Evolutionary conservation across 2,329 filamentous ascomycete species (phyloP), one percentile per base, ranked within the genome.

Genomic region (Paracoccidioides brasiliensis): DNA sequence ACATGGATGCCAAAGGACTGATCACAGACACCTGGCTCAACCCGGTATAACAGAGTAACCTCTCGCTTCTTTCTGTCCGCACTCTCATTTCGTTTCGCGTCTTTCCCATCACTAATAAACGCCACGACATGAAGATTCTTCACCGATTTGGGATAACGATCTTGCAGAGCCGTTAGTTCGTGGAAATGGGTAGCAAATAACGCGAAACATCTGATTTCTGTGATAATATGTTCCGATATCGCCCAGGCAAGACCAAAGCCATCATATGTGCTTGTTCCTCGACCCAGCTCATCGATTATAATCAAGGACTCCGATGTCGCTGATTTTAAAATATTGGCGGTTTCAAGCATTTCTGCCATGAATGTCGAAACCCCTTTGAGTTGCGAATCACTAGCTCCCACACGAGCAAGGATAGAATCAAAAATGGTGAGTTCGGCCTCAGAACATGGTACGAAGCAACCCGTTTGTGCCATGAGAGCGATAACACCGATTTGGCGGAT

Each of bases 281-380:
- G 88, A 52, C 93, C 93, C 2, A 98, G 82, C 70, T 98, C 93
- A 70, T 98, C 94, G 63, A 98, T 96, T 70, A 98, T 97, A 73
- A 98, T 97, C 54, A 98, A 80, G 4, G 89, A 95, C 68, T 98
- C 93, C 37, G 86, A 83, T 0, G 93, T 98, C 1, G 93, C 93
- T 0, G 89, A 94, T 74, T 97, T 97, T 66, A 98, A 83, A 61
- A 98, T 98, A 69, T 97, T 97, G 62, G 93, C 90, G 1, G 93
- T 98, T 70, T 98, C 93, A 28, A 98, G 80, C 93, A 98, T 98
- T 74, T 98, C 93, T 1, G 93, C 93, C 94, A 98, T 98, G 71
- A 98, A 98, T 0, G 93, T 98, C 3, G 89, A 95, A 1, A 98
- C 93, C 40, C 93, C 93, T 73, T 97, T 97, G 60, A 98, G 84